Evolutionary conservation across 164 flowering plant species (phyloP).

Genomic region (Chimonanthus praecox): DNA sequence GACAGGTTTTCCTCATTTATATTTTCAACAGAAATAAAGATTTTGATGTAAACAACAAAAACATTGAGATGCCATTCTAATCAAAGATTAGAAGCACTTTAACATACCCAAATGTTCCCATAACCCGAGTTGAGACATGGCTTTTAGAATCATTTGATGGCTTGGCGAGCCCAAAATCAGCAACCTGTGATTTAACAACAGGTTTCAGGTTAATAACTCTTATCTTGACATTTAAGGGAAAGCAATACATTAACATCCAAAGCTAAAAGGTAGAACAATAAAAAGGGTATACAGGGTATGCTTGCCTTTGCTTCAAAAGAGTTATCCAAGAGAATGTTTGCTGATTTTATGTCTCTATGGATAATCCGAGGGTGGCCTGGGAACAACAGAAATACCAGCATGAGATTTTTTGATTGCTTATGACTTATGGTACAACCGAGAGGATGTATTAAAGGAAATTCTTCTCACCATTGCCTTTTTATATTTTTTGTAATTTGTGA

Average conservation of each 20-base stretch:
- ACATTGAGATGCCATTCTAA: no score
- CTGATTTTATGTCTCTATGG: conserved; percentile 79
- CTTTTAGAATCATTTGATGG: conserved; percentile 43
- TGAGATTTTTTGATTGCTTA: background rate
- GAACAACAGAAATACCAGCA: conserved; percentile 5
- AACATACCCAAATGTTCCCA: conserved; percentile 86
- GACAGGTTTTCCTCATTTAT: no score
- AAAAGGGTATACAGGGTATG: background rate
- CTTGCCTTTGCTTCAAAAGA: conserved; percentile 67
- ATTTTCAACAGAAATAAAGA: no score
- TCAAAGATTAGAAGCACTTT: background rate
- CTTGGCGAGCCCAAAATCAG: conserved; percentile 81
- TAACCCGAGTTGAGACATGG: conserved; percentile 73
- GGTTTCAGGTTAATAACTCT: background rate
- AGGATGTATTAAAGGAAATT: no score
- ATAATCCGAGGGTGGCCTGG: conserved; percentile 81
- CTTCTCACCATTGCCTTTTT: no score
- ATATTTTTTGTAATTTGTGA: no score
- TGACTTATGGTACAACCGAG: no score
- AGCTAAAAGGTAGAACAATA: background rate
- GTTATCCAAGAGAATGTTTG: conserved; percentile 65
- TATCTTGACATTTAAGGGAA: background rate
- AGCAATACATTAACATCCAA: background rate
- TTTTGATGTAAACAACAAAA: no score
- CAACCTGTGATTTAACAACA: conserved; percentile 39